Conservation (phyloP, 2,329 filamentous ascomycete species). For the Fusarium burgessii region DNA sequence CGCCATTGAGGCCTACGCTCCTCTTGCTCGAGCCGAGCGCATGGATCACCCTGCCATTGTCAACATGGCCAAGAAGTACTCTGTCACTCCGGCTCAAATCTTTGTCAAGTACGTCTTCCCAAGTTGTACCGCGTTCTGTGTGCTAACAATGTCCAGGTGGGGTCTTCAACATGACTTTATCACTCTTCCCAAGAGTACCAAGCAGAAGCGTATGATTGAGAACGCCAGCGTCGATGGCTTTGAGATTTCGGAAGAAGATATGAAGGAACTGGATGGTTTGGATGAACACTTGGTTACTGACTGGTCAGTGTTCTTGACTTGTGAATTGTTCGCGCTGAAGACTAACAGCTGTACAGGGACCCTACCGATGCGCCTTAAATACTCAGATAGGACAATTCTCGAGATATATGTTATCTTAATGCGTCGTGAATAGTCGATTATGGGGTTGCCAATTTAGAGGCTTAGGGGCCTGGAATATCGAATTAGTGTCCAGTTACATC, state of each 20-base stretch:
- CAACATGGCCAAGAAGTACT: constrained; percentile 74
- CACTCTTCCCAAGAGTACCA: constrained; percentile 79
- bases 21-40: constrained; percentile 76
- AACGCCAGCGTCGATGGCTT: constrained; percentile 73
- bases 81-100: constrained; percentile 77
- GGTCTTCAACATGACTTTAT: constrained; percentile 80
- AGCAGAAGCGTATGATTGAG: constrained; percentile 70
- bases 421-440: too few species aligned
- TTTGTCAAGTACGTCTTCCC: constrained; percentile 64
- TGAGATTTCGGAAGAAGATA: constrained; percentile 71
- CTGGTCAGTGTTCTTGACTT: constrained; percentile 56
- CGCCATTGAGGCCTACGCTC: constrained; percentile 82
- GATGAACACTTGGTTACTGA: constrained; percentile 82
- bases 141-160: constrained; percentile 65
- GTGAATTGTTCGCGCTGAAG: fast-evolving
- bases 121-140: fast-evolving
- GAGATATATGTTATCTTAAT: not conserved
- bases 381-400: not conserved
- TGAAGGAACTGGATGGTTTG: constrained; percentile 71
- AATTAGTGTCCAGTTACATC: too few species aligned
- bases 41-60: constrained; percentile 76
- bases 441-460: not conserved
- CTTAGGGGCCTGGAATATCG: too few species aligned
- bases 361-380: constrained; percentile 47
- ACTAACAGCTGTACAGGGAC: constrained; percentile 43